These are phyloP conservation scores for Mortierella antarctica DNA, from an alignment of 192 early-diverging fungal species.

Conservation along the genomic window DNA sequence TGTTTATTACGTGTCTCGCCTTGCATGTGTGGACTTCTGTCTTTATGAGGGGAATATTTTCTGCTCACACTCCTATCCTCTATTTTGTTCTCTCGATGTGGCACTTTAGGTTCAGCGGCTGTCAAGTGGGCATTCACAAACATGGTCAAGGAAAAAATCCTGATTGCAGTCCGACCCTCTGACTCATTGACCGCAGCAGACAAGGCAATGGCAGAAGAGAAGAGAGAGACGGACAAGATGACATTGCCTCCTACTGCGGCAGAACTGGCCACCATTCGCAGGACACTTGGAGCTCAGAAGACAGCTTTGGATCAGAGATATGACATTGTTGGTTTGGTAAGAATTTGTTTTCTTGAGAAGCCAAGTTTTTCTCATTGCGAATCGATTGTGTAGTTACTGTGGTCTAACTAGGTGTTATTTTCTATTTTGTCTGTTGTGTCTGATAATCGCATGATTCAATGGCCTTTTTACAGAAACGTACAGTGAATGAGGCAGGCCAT, in stretches of 20 bases:
- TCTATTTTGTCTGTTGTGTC: background rate
- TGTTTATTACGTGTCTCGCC: no score
- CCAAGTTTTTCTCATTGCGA: no score
- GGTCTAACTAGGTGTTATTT: background rate
- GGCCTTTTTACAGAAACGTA: conserved; percentile 33
- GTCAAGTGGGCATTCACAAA: conserved; percentile 56
- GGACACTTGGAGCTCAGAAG: conserved; percentile 55
- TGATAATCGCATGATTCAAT: background rate
- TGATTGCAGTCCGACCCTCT: conserved; percentile 65
- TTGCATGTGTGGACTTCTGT: no score
- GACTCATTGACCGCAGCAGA: conserved; percentile 73
- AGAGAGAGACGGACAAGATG: conserved; percentile 65
- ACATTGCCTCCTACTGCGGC: conserved; percentile 68
- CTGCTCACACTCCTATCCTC: background rate
- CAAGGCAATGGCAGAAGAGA: conserved; percentile 70
- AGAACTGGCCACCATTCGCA: conserved; percentile 66
- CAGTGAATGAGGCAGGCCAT: conserved; percentile 17
- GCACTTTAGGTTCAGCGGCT: conserved; percentile 1
- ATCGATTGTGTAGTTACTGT: background rate
- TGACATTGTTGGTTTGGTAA: conserved; percentile 64
- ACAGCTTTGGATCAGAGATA: conserved; percentile 54
- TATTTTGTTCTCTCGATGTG: background rate
- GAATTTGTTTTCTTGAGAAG: background rate
- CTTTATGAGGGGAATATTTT: background rate
- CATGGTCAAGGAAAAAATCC: conserved; percentile 71